These are phyloP conservation scores for Neoscytalidium dimidiatum DNA, from an alignment of 2,329 filamentous ascomycete species.

Conservation along the genomic window DNA sequence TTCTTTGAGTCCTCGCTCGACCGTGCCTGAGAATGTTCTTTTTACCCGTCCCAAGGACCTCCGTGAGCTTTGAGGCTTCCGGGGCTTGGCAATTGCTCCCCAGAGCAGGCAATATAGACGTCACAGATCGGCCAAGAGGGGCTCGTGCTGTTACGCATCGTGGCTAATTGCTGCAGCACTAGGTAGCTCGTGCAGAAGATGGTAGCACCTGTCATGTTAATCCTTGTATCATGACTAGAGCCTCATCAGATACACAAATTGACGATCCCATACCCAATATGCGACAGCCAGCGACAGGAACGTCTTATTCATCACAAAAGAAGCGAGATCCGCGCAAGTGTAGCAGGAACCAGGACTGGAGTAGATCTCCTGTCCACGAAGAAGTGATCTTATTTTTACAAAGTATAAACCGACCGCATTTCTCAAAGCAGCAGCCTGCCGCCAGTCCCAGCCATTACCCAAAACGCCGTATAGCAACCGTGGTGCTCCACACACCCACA, in stretches of 20 bases:
- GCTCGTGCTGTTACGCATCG: neutral
- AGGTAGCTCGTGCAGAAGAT: no score
- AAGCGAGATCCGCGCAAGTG: no score
- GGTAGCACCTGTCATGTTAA: no score
- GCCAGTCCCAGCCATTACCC: slow-evolving; percentile 8
- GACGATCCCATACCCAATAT: no score
- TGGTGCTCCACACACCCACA: slow-evolving; percentile 11
- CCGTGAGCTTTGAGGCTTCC: neutral
- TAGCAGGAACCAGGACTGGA: slow-evolving; percentile 15
- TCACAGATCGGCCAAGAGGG: neutral
- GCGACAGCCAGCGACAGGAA: no score
- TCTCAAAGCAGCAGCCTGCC: slow-evolving; percentile 8
- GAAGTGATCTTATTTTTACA: slow-evolving; percentile 13
- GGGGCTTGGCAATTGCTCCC: neutral
- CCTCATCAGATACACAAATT: no score
- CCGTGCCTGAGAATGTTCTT: neutral
- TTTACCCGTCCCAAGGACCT: no score
- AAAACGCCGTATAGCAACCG: slow-evolving; percentile 11
- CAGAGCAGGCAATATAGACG: neutral
- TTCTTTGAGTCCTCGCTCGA: neutral
- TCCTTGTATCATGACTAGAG: no score
- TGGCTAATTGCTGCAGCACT: neutral
- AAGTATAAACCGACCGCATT: slow-evolving; percentile 2
- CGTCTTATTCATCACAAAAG: no score
- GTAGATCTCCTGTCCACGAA: slow-evolving; percentile 8